These are phyloP conservation scores for Penicillium parvum DNA, from an alignment of 495 filamentous ascomycete species.

Conservation along the genomic window DNA sequence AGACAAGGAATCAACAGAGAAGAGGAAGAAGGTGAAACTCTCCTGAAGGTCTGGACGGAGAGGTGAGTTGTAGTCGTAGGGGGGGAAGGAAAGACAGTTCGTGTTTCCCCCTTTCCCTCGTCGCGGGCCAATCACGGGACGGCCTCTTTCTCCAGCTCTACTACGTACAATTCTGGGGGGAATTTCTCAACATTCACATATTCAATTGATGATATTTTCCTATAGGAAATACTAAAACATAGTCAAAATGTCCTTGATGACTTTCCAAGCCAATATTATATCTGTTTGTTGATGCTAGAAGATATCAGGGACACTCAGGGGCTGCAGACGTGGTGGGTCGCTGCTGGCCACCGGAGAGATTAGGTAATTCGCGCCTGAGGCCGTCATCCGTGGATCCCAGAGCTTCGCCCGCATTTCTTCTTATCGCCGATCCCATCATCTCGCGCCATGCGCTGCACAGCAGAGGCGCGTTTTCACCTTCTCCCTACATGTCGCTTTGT, in stretches of 20 bases:
- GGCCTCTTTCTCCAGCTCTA: slow-evolving; percentile 14
- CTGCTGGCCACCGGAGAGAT: slow-evolving; percentile 26
- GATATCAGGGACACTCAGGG: slow-evolving; percentile 23
- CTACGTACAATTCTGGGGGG: not conserved
- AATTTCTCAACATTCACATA: not conserved
- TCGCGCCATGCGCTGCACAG: slow-evolving; percentile 1
- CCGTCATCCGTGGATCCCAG: slow-evolving; percentile 9
- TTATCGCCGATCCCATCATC: slow-evolving; percentile 27
- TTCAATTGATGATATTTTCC: not conserved
- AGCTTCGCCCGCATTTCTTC: slow-evolving; percentile 18
- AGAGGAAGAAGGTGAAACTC: slow-evolving; percentile 16
- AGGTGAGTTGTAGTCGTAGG: slow-evolving; percentile 12
- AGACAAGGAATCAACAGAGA: slow-evolving; percentile 19
- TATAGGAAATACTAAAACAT: no score
- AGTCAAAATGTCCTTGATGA: no score
- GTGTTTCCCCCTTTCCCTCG: slow-evolving; percentile 32
- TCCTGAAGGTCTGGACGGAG: slow-evolving; percentile 18
- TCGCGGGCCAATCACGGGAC: slow-evolving; percentile 27
- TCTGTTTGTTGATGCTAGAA: not conserved
- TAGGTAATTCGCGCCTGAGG: slow-evolving; percentile 19
- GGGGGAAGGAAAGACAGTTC: slow-evolving; percentile 25
- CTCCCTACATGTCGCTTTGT: no score
- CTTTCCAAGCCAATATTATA: not conserved
- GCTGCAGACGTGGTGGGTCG: slow-evolving; percentile 29
- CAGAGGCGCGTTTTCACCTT: no score